These are phyloP conservation scores for Pseudogymnoascus sp. DNA, from an alignment of 2,329 filamentous ascomycete species.

Conservation along the genomic window DNA sequence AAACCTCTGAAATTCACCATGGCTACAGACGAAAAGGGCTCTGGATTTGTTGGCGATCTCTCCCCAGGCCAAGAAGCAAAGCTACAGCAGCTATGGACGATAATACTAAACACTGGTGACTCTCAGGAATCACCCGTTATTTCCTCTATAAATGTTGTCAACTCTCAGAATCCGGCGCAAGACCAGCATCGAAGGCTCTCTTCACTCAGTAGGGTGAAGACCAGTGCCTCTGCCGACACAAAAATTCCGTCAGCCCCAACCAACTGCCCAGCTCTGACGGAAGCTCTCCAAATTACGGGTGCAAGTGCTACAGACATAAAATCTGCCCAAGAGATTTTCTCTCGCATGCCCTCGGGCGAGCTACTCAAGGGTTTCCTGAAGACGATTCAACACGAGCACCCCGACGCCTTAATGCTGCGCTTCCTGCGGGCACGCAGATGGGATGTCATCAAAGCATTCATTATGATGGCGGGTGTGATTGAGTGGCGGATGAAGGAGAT, in stretches of 20 bases:
- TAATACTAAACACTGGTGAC: neutral
- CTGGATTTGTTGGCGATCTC: neutral
- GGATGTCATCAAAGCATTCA: conserved; percentile 33
- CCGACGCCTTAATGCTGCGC: conserved; percentile 34
- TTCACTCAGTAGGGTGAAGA: neutral
- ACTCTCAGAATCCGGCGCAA: neutral
- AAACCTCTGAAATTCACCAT: neutral
- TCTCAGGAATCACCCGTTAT: neutral
- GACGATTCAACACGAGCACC: conserved; percentile 29
- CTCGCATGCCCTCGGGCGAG: conserved; percentile 34
- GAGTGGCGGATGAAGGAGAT: conserved; percentile 32
- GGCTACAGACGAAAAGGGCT: neutral
- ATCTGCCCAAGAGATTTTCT: neutral
- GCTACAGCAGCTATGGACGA: neutral
- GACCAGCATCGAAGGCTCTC: neutral
- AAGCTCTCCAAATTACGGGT: no score
- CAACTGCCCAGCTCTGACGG: no score
- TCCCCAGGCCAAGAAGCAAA: neutral
- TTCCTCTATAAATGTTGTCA: neutral
- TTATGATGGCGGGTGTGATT: conserved; percentile 33
- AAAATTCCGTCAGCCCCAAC: neutral
- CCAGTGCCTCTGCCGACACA: neutral
- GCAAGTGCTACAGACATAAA: no score
- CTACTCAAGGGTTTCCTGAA: conserved; percentile 26
- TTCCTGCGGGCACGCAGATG: conserved; percentile 36